A percentile compares a stretch with the other conserved stretches of the same genome.
phyloP scores from a whole-genome alignment of 805 yeast species.

The Zygotorulaspora danielsina region DNA sequence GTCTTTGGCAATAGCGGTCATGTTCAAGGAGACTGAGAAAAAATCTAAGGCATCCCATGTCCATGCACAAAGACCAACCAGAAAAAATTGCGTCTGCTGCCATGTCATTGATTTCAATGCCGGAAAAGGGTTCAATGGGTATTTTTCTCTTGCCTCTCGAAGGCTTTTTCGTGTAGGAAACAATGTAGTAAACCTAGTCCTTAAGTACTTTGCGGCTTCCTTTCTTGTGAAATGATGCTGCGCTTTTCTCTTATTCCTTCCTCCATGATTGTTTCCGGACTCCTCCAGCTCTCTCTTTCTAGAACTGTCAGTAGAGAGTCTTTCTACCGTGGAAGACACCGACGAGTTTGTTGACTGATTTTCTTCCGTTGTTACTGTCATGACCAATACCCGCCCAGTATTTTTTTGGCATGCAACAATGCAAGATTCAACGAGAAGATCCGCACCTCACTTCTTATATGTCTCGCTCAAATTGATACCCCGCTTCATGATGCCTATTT shows the following conservation, averaged over 20 bases:
- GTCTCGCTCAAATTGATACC: too few relatives aligned
- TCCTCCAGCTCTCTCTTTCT: not conserved
- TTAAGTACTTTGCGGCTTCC: constrained; percentile 32
- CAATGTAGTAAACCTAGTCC: constrained; percentile 48
- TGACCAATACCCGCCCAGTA: too few relatives aligned
- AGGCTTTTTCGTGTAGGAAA: constrained; percentile 44
- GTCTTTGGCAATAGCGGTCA: constrained; percentile 47
- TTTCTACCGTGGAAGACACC: not conserved
- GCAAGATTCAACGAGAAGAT: too few relatives aligned
- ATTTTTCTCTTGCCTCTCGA: constrained; percentile 36
- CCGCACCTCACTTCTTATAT: too few relatives aligned
- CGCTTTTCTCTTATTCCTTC: constrained; percentile 1
- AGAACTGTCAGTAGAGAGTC: not conserved
- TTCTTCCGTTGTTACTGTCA: not conserved
- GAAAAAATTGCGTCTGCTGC: constrained; percentile 46
- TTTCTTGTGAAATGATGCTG: constrained; percentile 11
- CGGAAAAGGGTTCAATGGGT: constrained; percentile 57
- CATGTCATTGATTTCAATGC: constrained; percentile 46
- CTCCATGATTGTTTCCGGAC: not conserved
- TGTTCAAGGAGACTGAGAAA: constrained; percentile 57
- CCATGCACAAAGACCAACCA: constrained; percentile 62
- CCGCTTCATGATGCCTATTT: too few relatives aligned
- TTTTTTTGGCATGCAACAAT: too few relatives aligned
- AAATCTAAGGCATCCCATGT: constrained; percentile 71
- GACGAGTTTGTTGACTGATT: not conserved